Evolutionary conservation across 208 protist species (phyloP).

Genomic region (Leishmania aethiopica): DNA sequence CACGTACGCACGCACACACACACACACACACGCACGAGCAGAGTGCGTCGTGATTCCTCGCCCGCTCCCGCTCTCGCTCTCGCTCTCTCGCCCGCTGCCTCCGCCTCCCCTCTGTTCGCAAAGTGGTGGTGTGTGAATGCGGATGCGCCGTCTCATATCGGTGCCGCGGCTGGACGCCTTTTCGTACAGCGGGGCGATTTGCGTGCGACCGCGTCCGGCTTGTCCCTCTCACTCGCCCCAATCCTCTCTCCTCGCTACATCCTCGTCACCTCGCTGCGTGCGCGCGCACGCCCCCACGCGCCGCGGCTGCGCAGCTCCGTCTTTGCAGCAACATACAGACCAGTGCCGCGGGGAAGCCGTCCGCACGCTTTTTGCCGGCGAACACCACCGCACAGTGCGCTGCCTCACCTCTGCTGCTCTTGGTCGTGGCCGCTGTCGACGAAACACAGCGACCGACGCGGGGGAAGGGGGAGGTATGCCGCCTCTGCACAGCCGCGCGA

Average conservation of each 20-base stretch:
- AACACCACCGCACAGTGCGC: not conserved
- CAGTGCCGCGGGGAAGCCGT: not conserved
- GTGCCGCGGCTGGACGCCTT: not conserved
- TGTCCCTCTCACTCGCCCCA: not conserved
- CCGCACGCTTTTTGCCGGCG: not conserved
- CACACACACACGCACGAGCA: not conserved
- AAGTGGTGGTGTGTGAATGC: not conserved
- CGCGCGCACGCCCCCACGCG: not conserved
- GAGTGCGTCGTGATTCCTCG: not conserved
- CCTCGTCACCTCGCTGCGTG: not conserved
- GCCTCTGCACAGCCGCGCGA: slow-evolving; percentile 72
- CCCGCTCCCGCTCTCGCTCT: too few species aligned
- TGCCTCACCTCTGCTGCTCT: not conserved
- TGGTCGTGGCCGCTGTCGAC: too few species aligned
- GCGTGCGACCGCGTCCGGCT: not conserved
- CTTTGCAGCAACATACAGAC: not conserved
- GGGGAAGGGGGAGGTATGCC: slow-evolving; percentile 44
- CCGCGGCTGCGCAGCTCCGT: not conserved
- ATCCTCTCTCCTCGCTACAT: not conserved
- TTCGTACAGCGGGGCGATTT: not conserved
- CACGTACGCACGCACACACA: not conserved
- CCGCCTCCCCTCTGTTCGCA: not conserved
- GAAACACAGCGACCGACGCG: not conserved
- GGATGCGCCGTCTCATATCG: not conserved
- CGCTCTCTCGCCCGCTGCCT: not conserved